A percentile compares a stretch with the other conserved stretches of the same genome.
Evolutionary conservation across 2,329 filamentous ascomycete species (phyloP).

Genomic region (Trematosphaeria pertusa): DNA sequence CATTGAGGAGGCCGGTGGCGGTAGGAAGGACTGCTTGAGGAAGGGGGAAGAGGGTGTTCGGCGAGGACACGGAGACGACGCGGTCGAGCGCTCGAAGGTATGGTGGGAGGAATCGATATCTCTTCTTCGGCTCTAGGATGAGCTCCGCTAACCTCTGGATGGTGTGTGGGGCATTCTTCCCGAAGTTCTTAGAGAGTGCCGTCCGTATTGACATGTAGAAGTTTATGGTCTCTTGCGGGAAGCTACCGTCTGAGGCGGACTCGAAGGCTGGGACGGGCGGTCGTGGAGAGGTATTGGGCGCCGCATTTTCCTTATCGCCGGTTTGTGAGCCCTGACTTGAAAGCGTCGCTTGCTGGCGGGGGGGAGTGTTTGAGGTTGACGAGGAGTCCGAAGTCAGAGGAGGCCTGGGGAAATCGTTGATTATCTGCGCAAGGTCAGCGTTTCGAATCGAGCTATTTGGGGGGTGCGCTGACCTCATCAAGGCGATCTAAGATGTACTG

Average conservation of each 20-base stretch:
- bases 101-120: slow-evolving; percentile 82
- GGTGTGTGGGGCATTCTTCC: slow-evolving; percentile 82
- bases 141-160: slow-evolving; percentile 92
- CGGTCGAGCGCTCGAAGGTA: slow-evolving; percentile 92
- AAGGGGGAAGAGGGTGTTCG: slow-evolving; percentile 81
- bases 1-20: slow-evolving; percentile 66
- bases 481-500: slow-evolving; percentile 71
- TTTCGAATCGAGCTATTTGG: neutral
- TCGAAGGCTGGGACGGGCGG: slow-evolving; percentile 54
- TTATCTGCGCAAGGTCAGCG: slow-evolving; percentile 63
- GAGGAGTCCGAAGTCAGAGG: slow-evolving; percentile 46
- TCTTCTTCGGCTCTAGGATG: slow-evolving; percentile 73
- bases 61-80: slow-evolving; percentile 87
- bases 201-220: slow-evolving; percentile 46
- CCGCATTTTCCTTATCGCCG: slow-evolving; percentile 73
- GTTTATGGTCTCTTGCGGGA: slow-evolving; percentile 41
- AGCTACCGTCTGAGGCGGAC: slow-evolving; percentile 30
- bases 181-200: slow-evolving; percentile 72
- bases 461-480: slow-evolving; percentile 61
- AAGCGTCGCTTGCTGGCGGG: slow-evolving; percentile 23
- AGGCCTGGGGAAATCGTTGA: slow-evolving; percentile 76
- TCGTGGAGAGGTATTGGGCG: slow-evolving; percentile 52
- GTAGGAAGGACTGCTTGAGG: slow-evolving; percentile 65
- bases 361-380: slow-evolving; percentile 46
- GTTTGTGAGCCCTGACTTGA: slow-evolving; percentile 59